Evolutionary conservation across 352 stramenopile genomes (phyloP), one percentile per base, ranked within the genome.

Genomic region (Pelagophyceae sp.): DNA sequence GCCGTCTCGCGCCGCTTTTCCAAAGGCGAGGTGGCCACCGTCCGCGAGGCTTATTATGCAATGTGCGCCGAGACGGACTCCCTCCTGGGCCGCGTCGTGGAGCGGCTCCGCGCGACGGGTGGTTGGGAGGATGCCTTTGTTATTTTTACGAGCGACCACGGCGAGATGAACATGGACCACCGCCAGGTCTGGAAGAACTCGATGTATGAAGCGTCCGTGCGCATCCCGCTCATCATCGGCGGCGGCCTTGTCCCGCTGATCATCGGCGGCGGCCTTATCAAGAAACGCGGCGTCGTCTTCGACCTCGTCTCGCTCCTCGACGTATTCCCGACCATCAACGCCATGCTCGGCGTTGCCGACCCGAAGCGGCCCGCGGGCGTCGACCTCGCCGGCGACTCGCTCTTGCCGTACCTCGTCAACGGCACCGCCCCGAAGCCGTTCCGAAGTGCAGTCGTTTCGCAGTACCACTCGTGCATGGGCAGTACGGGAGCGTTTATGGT

Each of bases 131-230:
- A 20, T 2, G 27, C 15, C 11, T n/a, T 31, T 27, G 54, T 63
- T 27, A 27, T 29, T 27, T 63, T 63, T 27, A 29, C 54, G 15
- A 31, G 15, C 15, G 54, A 63, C 54, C 54, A 63, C 54, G 54
- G 54, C 54, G 54, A 63, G 54, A 63, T 63, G 54, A 63, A 63
- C 54, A 63, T 63, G 54, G 54, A 63, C 15, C 54, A 63, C 54
- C 54, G 54, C 54, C 54, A 63, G 54, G 54, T 63, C 54, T 63
- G 54, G 54, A 63, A 63, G 54, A 63, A 63, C 25, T 63, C 54
- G 15, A 63, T 63, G 54, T 63, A 31, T 27, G 54, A 63, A 27
- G 54, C 54, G 15, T 63, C 54, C 15, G 54, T 27, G 15, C 54
- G 54, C 54, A 27, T 63, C 15, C 54, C 54, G 15, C 54, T 63